Percentiles rank a stretch among this genome's conserved stretches.
Evolutionary conservation across 345 rosid species (phyloP).

Genomic region (Aegle marmelos): DNA sequence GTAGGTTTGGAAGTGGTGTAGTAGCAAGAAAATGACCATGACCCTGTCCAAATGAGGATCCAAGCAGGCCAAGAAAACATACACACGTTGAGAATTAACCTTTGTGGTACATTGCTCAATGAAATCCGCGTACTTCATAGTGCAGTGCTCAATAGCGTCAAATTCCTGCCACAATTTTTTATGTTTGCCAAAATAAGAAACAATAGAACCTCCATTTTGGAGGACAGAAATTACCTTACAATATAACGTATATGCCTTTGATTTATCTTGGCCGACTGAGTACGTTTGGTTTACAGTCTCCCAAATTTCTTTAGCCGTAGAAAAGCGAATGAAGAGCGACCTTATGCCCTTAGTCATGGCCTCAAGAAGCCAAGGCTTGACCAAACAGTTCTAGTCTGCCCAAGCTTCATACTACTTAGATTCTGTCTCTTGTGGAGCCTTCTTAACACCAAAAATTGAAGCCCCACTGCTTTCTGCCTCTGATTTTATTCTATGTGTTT

Average conservation of each 20-base stretch:
- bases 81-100: neutral
- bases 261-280: neutral
- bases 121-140: neutral
- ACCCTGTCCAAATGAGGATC: neutral
- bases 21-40: neutral
- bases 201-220: neutral
- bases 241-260: neutral
- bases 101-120: neutral
- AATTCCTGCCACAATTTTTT: slow-evolving; percentile 1
- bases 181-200: neutral
- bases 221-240: neutral
- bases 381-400: neutral
- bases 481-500: slow-evolving; percentile 2
- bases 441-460: neutral
- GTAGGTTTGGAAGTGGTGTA: neutral
- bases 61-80: neutral
- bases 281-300: neutral
- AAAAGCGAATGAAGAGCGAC: neutral
- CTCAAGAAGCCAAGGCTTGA: neutral
- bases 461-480: neutral
- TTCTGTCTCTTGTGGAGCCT: neutral
- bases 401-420: neutral
- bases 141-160: slow-evolving; percentile 5
- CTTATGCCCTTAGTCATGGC: neutral
- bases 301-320: neutral